phyloP scores from a whole-genome alignment of 371 early-diverging fungal species.

The Mucor sp. region DNA sequence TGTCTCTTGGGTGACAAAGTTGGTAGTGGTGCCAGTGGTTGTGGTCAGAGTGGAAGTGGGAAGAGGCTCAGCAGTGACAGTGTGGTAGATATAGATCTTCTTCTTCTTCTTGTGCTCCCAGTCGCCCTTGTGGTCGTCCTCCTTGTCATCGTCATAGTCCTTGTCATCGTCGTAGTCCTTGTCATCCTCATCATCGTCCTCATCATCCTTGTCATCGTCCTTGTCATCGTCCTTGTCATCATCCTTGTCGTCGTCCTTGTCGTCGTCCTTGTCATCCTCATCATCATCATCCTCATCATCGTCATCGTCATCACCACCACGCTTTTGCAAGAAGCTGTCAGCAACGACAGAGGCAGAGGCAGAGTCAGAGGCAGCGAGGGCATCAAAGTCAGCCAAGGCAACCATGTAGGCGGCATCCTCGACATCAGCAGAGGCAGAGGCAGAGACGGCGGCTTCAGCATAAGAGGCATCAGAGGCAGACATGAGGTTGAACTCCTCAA shows the following conservation, averaged over 20 bases:
- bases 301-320: conserved; percentile 1
- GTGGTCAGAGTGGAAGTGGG: not conserved
- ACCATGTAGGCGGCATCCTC: not conserved
- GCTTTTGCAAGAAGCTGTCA: not conserved
- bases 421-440: not conserved
- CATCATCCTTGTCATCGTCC: conserved; percentile 14
- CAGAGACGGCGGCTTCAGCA: not conserved
- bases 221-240: not conserved
- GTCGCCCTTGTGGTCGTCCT: not conserved
- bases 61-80: not conserved
- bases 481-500: conserved; percentile 12
- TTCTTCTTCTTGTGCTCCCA: conserved; percentile 6
- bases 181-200: not conserved
- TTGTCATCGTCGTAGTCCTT: not conserved
- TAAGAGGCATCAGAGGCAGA: conserved; percentile 33
- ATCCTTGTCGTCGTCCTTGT: conserved; percentile 9
- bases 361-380: conserved; percentile 9
- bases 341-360: conserved; percentile 1
- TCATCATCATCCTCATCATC: conserved; percentile 9
- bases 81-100: conserved; percentile 10
- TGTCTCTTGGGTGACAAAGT: not conserved
- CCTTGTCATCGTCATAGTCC: not conserved
- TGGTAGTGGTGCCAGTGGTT: not conserved
- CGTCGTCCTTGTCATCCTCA: conserved; percentile 8
- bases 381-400: conserved; percentile 30